phyloP scores from a whole-genome alignment of 2,329 filamentous ascomycete genomes.

The Aquanectria penicillioides region DNA sequence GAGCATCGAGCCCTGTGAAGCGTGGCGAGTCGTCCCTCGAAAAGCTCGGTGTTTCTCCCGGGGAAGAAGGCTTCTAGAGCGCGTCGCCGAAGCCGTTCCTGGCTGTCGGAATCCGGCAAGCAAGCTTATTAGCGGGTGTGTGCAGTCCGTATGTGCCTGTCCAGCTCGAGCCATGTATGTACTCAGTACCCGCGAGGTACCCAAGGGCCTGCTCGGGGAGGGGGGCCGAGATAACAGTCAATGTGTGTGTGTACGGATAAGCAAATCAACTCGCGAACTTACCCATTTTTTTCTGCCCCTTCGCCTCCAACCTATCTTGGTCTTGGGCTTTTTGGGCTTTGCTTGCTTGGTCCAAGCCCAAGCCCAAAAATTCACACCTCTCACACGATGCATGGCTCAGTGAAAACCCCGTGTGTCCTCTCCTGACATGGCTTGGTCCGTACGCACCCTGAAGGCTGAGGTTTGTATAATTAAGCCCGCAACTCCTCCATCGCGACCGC shows the following conservation, averaged over 20 bases:
- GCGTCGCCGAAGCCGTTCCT: neutral
- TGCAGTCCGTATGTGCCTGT: neutral
- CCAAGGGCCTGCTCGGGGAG: neutral
- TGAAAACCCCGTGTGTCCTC: constrained; percentile 12
- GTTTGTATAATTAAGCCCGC: constrained; percentile 12
- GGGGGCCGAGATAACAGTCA: constrained; percentile 16
- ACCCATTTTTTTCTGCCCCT: no score
- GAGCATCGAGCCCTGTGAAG: no score
- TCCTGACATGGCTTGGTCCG: constrained; percentile 21
- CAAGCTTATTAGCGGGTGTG: no score
- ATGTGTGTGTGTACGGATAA: constrained; percentile 14
- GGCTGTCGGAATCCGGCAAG: no score
- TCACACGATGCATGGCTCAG: constrained; percentile 14
- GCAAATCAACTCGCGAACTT: constrained; percentile 13
- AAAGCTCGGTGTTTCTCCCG: no score
- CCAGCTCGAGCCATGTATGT: neutral
- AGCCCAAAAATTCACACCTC: neutral
- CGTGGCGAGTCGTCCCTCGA: no score
- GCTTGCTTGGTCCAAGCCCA: neutral
- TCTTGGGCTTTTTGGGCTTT: no score
- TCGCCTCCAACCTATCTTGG: no score
- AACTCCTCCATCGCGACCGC: neutral
- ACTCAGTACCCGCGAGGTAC: constrained; percentile 1
- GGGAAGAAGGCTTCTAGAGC: no score
- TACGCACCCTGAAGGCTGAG: constrained; percentile 12